These are phyloP conservation scores for Dinochytrium kinnereticum DNA, from an alignment of 371 early-diverging fungal species.

Conservation along the genomic window DNA sequence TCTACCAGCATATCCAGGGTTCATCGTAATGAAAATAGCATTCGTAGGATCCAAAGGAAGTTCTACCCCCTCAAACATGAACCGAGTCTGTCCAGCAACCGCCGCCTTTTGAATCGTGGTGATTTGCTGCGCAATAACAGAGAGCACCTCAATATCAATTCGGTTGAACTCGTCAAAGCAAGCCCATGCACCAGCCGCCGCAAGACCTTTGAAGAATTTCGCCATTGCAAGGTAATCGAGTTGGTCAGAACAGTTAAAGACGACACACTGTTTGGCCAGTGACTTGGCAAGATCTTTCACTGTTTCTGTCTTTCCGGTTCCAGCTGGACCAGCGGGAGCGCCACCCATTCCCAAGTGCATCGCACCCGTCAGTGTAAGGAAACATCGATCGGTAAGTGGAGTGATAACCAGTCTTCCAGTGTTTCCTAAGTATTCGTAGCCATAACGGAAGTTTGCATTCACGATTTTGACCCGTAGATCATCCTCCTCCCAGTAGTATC, in stretches of 20 bases:
- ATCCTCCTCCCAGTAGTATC: constrained; percentile 68
- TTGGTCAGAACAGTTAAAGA: constrained; percentile 68
- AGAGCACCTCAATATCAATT: constrained; percentile 63
- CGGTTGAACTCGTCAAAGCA: constrained; percentile 72
- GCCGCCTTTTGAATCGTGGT: constrained; percentile 64
- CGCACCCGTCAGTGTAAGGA: constrained; percentile 60
- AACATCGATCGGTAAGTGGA: constrained; percentile 62
- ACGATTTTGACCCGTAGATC: constrained; percentile 60
- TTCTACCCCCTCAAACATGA: constrained; percentile 64
- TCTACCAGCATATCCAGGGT: constrained; percentile 70
- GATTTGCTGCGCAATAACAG: constrained; percentile 66
- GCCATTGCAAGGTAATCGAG: constrained; percentile 67
- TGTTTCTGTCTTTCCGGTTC: constrained; percentile 68
- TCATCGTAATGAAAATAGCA: constrained; percentile 72
- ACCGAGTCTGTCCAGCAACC: constrained; percentile 52
- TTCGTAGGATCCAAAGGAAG: constrained; percentile 59
- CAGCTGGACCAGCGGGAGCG: constrained; percentile 65
- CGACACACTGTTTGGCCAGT: constrained; percentile 67
- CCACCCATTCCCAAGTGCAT: constrained; percentile 69
- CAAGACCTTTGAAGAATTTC: constrained; percentile 66
- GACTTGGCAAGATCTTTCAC: constrained; percentile 66
- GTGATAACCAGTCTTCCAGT: constrained; percentile 66
- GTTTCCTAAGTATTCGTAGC: constrained; percentile 64
- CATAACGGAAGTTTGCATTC: constrained; percentile 62
- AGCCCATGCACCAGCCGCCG: constrained; percentile 63